Evolutionary conservation across 305 asterid genomes (phyloP).

Genomic region (Fraxinus sp.): DNA sequence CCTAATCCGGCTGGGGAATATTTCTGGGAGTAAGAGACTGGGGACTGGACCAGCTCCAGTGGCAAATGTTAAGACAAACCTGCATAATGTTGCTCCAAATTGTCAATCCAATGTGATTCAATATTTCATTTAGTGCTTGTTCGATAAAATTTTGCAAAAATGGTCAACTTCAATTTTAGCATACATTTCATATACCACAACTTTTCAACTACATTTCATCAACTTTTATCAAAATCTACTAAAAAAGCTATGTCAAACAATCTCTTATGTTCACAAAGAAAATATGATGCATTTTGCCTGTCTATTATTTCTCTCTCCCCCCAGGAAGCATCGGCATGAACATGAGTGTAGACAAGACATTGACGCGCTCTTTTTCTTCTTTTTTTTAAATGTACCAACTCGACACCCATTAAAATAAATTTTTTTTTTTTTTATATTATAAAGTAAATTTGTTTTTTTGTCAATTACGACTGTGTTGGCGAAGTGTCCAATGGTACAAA

Average conservation of each 20-base stretch:
- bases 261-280: background rate
- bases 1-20: slow-evolving; percentile 70
- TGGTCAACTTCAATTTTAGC: background rate
- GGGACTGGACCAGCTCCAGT: slow-evolving; percentile 97
- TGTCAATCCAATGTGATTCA: background rate
- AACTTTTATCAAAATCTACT: background rate
- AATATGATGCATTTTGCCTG: background rate
- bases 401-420: background rate
- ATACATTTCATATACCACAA: background rate
- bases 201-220: background rate
- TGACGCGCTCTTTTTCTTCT: background rate
- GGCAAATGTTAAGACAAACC: slow-evolving; percentile 83
- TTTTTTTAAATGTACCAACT: too few species aligned
- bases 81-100: slow-evolving; percentile 32
- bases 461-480: background rate
- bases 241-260: background rate
- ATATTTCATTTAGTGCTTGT: background rate
- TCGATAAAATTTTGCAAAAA: background rate
- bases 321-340: background rate
- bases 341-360: background rate
- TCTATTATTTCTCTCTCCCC: background rate
- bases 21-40: slow-evolving; percentile 76
- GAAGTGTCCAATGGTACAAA: background rate
- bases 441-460: background rate
- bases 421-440: background rate